Evolutionary conservation across 139 green algal genomes (phyloP).

Genomic region (Spirogloea muscicola): DNA sequence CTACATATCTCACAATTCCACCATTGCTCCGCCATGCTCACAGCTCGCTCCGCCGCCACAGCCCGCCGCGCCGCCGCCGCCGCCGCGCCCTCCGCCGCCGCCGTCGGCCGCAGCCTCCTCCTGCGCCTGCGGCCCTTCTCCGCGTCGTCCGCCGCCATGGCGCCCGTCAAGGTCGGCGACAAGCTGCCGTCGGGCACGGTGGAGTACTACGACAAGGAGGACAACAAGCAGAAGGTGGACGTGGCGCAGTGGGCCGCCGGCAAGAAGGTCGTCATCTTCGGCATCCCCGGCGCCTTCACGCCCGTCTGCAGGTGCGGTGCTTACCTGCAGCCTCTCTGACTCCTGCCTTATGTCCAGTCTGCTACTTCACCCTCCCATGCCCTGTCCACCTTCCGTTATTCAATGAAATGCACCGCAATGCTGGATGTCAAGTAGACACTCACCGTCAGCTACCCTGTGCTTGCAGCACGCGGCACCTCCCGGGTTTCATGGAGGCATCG

Average conservation of each 20-base stretch:
- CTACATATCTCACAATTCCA: too few species aligned
- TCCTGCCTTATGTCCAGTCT: too few species aligned
- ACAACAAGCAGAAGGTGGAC: constrained; percentile 80
- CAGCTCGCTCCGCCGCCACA: too few species aligned
- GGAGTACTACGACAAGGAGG: constrained; percentile 79
- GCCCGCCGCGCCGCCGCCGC: too few species aligned
- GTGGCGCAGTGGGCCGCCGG: constrained; percentile 15
- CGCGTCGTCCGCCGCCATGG: background rate
- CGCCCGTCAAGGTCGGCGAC: constrained; percentile 24
- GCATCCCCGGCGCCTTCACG: constrained; percentile 10
- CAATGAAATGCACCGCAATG: too few species aligned
- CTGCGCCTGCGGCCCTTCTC: background rate
- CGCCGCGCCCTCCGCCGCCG: background rate
- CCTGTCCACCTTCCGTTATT: too few species aligned
- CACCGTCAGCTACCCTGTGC: too few species aligned
- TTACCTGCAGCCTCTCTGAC: too few species aligned
- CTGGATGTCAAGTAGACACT: too few species aligned
- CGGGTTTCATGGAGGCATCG: constrained; percentile 1
- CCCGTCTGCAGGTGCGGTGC: constrained; percentile 18
- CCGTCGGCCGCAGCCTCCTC: background rate
- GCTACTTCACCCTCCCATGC: too few species aligned
- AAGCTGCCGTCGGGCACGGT: constrained; percentile 47
- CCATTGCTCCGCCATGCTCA: too few species aligned
- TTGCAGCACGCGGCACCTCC: constrained; percentile 4
- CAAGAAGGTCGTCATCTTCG: constrained; percentile 12